A percentile compares a stretch with the other conserved stretches of the same genome.
phyloP scores from a whole-genome alignment of 441 rosid genomes.

The Aleurites moluccanus region DNA sequence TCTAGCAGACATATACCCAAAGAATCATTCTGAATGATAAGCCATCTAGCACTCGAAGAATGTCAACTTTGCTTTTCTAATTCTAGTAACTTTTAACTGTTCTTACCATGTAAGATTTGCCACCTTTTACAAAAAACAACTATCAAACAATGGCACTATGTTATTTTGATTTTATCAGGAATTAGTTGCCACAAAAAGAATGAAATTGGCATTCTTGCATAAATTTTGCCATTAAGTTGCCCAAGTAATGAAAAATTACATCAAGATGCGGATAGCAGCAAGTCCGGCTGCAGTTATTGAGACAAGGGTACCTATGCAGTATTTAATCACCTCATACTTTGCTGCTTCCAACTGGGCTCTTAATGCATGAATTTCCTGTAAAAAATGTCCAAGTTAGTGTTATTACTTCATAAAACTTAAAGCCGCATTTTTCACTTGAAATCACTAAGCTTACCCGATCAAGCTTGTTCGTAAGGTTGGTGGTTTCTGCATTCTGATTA shows the following conservation, averaged over 20 bases:
- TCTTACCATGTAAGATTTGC: neutral
- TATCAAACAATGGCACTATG: neutral
- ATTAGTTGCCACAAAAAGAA: slow-evolving; percentile 28
- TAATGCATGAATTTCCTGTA: slow-evolving; percentile 80
- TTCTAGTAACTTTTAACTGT: no score
- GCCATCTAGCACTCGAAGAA: neutral
- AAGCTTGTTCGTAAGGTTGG: slow-evolving; percentile 85
- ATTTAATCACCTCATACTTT: slow-evolving; percentile 82
- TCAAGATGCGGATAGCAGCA: slow-evolving; percentile 68
- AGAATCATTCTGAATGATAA: neutral
- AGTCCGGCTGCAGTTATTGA: slow-evolving; percentile 88
- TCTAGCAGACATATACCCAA: no score
- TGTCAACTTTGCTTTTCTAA: no score
- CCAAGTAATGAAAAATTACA: slow-evolving; percentile 36
- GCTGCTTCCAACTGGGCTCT: slow-evolving; percentile 89
- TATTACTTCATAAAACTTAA: neutral
- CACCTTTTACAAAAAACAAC: neutral
- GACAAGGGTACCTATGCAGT: slow-evolving; percentile 89
- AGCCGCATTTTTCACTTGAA: neutral
- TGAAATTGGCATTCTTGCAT: slow-evolving; percentile 16
- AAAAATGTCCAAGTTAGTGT: neutral
- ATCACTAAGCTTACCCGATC: slow-evolving; percentile 54
- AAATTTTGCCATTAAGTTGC: neutral
- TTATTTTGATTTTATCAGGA: slow-evolving; percentile 10
- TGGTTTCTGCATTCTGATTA: slow-evolving; percentile 86